Percentiles rank a stretch among this genome's conserved stretches.
These are phyloP conservation scores for Bruguiera hainesii DNA, from an alignment of 441 rosid genomes.

Conservation along the genomic window DNA sequence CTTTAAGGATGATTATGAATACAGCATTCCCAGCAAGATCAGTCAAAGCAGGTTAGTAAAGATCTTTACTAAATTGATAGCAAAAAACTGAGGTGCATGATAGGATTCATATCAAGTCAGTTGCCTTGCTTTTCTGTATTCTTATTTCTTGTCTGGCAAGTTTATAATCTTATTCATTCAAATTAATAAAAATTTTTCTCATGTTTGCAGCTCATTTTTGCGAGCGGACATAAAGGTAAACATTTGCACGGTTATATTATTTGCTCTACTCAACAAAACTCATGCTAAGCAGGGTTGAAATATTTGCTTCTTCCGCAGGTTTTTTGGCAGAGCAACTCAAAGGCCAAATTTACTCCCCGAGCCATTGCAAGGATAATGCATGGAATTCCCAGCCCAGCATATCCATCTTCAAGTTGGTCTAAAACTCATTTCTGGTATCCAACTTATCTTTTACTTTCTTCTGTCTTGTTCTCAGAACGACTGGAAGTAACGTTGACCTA, in stretches of 20 bases:
- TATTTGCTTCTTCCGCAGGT: constrained; percentile 47
- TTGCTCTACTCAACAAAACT: constrained; percentile 11
- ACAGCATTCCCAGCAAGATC: constrained; percentile 32
- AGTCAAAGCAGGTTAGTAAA: constrained; percentile 45
- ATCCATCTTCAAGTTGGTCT: constrained; percentile 71
- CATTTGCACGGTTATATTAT: constrained; percentile 18
- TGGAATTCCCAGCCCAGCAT: constrained; percentile 91
- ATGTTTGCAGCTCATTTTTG: constrained; percentile 75
- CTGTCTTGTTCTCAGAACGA: not conserved
- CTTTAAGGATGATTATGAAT: constrained; percentile 36
- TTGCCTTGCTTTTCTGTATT: constrained; percentile 1
- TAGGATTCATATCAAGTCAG: not conserved
- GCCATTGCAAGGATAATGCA: constrained; percentile 92
- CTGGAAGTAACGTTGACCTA: constrained; percentile 22
- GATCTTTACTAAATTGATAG: constrained; percentile 7
- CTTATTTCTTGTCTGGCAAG: not conserved
- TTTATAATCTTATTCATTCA: constrained; percentile 7
- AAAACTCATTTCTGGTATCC: constrained; percentile 90
- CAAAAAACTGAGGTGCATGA: not conserved
- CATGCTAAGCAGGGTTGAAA: constrained; percentile 14
- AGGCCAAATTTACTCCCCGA: constrained; percentile 86
- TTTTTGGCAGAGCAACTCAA: constrained; percentile 74
- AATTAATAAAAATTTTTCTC: constrained; percentile 32
- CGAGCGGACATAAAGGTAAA: constrained; percentile 94
- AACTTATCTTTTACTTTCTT: not conserved